Evolutionary conservation across 2,329 filamentous ascomycete species (phyloP).

Genomic region (Zopfia rhizophila): DNA sequence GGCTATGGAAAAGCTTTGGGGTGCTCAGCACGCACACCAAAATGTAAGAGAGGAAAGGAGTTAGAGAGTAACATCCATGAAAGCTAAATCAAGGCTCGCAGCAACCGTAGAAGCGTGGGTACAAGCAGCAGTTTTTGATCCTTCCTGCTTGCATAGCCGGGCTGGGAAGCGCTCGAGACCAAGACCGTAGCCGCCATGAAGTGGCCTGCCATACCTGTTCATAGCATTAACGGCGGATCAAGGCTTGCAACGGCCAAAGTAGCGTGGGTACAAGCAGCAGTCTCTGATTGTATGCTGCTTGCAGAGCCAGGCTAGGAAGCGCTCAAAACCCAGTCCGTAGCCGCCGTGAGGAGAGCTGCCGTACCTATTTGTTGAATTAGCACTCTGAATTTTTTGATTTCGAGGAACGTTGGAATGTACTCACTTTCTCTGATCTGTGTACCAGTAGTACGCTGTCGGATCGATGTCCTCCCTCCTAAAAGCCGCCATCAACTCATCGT

Average conservation of each 20-base stretch:
- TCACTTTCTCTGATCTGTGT: slow-evolving; percentile 95
- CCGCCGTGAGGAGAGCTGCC: slow-evolving; percentile 92
- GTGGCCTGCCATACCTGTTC: slow-evolving; percentile 85
- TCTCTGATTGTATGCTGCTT: slow-evolving; percentile 73
- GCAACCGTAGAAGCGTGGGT: slow-evolving; percentile 82
- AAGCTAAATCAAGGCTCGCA: slow-evolving; percentile 73
- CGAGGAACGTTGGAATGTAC: slow-evolving; percentile 49
- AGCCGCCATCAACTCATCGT: slow-evolving; percentile 87
- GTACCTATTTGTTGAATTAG: slow-evolving; percentile 68
- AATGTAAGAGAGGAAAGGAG: not conserved
- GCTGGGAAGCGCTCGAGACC: slow-evolving; percentile 85
- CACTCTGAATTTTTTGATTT: slow-evolving; percentile 2
- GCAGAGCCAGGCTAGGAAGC: slow-evolving; percentile 76
- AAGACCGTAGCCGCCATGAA: slow-evolving; percentile 92
- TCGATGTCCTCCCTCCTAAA: slow-evolving; percentile 90
- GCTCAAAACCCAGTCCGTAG: slow-evolving; percentile 91
- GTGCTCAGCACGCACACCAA: too few relatives aligned
- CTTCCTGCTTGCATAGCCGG: slow-evolving; percentile 75
- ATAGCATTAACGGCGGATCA: slow-evolving; percentile 50
- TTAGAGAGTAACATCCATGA: not conserved
- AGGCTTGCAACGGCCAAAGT: slow-evolving; percentile 83
- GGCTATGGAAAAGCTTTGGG: too few relatives aligned
- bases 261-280: slow-evolving; percentile 80
- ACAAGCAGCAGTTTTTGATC: slow-evolving; percentile 76
- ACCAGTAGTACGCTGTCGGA: slow-evolving; percentile 94